These are phyloP conservation scores for Lachnellula cervina DNA, from an alignment of 2,329 filamentous ascomycete species.

Conservation along the genomic window DNA sequence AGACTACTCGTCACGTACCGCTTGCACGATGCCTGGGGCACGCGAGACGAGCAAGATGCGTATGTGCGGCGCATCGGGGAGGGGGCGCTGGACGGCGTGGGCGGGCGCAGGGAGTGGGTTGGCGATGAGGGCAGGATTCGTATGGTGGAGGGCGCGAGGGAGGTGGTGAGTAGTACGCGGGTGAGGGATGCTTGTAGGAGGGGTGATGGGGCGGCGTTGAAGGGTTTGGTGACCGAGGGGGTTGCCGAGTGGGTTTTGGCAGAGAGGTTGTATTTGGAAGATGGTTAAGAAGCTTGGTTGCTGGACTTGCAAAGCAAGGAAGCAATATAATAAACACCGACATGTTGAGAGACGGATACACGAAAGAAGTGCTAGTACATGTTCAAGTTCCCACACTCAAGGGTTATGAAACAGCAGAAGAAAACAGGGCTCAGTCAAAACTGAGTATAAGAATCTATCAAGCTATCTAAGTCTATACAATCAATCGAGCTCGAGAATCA, in stretches of 20 bases:
- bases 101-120: conserved; percentile 55
- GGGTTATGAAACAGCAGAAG: background rate
- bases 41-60: conserved; percentile 45
- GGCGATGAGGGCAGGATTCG: conserved; percentile 46
- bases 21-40: conserved; percentile 56
- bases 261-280: conserved; percentile 50
- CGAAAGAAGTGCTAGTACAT: background rate
- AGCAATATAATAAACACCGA: background rate
- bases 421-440: no score
- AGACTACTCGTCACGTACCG: conserved; percentile 60
- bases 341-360: no score
- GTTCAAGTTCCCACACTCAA: background rate
- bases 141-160: conserved; percentile 47
- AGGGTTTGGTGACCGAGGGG: conserved; percentile 49
- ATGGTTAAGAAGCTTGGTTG: background rate
- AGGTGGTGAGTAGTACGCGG: conserved; percentile 52
- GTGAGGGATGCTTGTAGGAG: conserved; percentile 53
- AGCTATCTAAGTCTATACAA: background rate
- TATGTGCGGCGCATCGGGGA: conserved; percentile 49
- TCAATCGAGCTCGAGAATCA: background rate
- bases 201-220: conserved; percentile 44
- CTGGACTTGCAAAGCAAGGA: background rate
- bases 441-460: no score
- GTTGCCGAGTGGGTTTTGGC: conserved; percentile 55
- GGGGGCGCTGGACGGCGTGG: conserved; percentile 45